phyloP scores from a whole-genome alignment of 495 filamentous ascomycete species.

The Penicillium crystallinum region DNA sequence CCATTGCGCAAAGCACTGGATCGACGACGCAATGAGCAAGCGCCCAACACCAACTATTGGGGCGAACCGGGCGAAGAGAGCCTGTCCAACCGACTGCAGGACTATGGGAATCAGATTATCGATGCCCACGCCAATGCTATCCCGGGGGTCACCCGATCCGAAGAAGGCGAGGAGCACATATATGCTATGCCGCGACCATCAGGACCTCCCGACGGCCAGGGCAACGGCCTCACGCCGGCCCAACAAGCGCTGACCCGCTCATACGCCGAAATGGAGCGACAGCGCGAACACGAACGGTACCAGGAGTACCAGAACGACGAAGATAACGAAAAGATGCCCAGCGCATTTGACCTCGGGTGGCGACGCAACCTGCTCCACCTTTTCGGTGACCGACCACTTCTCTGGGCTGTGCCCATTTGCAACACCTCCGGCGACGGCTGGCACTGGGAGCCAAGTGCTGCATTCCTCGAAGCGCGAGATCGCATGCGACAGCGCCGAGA shows the following conservation, averaged over 20 bases:
- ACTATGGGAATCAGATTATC: slow-evolving; percentile 67
- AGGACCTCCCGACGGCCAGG: slow-evolving; percentile 6
- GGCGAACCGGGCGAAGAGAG: slow-evolving; percentile 56
- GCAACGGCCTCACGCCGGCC: slow-evolving; percentile 29
- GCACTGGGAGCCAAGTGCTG: slow-evolving; percentile 79
- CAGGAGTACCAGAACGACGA: slow-evolving; percentile 84
- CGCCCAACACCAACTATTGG: slow-evolving; percentile 11
- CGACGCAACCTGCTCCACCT: slow-evolving; percentile 73
- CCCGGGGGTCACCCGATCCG: slow-evolving; percentile 71
- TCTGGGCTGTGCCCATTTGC: slow-evolving; percentile 78
- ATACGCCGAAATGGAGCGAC: slow-evolving; percentile 68
- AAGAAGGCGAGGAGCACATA: slow-evolving; percentile 66
- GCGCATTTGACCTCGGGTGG: slow-evolving; percentile 87
- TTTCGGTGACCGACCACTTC: slow-evolving; percentile 63
- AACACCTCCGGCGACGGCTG: slow-evolving; percentile 91
- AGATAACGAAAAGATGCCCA: slow-evolving; percentile 78
- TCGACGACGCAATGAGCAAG: slow-evolving; percentile 49
- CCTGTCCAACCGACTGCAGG: slow-evolving; percentile 51
- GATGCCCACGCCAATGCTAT: slow-evolving; percentile 80
- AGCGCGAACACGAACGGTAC: slow-evolving; percentile 69
- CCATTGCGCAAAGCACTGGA: slow-evolving; percentile 68
- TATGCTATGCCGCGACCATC: slow-evolving; percentile 26
- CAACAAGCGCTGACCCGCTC: slow-evolving; percentile 50
- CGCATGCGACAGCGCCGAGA: slow-evolving; percentile 53
- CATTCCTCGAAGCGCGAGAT: slow-evolving; percentile 65